Evolutionary conservation across 495 filamentous ascomycete genomes (phyloP), one percentile per base, ranked within the genome.

Genomic region (Rusavskia elegans): DNA sequence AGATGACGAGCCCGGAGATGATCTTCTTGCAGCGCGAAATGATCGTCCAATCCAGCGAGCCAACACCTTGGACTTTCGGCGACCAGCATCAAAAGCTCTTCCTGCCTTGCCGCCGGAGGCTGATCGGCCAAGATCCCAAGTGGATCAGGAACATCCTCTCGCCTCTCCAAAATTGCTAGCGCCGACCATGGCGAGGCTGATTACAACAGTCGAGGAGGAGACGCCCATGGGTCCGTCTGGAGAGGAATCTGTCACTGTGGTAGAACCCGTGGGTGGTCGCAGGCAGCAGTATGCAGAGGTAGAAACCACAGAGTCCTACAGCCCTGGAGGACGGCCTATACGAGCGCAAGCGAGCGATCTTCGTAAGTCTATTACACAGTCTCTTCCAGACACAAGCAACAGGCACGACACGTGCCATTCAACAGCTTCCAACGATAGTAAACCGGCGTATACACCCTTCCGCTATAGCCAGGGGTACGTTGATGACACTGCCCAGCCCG

Each of bases 251-350:
- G 16, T 1, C 14, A 29, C 5, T 46, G 23, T n/a, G 23, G 19
- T 46, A 46, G 21, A 46, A 0, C 7, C 44, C 23, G 6, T 23
- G 10, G 14, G 44, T 46, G 21, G 21, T 29, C 44, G 16, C 14
- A 23, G 5, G 44, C 44, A 46, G 23, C 14, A 46, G 4, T 0
- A 0, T 23, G 19, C 23, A 8, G 44, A 29, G 13, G 23, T 20
- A 16, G 44, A 29, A 3, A 29, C 51, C 20, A 38, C 50, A 21
- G 51, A 39, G 45, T 61, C 60, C 30, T 75, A 71, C 49, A 77
- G 73, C 42, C 66, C 72, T 19, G 74, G 72, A 27, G 73, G 74
- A n/a, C 66, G 73, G 7, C 72, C 73, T 16, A 64, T 71, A 29
- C 44, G 23, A 29, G 23, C 44, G 10, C 44, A 46, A 46, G 20